Percentiles rank a stretch among this genome's conserved stretches.
These are phyloP conservation scores for Phaseolus lunatus DNA, from an alignment of 306 rosid genomes.

Conservation along the genomic window DNA sequence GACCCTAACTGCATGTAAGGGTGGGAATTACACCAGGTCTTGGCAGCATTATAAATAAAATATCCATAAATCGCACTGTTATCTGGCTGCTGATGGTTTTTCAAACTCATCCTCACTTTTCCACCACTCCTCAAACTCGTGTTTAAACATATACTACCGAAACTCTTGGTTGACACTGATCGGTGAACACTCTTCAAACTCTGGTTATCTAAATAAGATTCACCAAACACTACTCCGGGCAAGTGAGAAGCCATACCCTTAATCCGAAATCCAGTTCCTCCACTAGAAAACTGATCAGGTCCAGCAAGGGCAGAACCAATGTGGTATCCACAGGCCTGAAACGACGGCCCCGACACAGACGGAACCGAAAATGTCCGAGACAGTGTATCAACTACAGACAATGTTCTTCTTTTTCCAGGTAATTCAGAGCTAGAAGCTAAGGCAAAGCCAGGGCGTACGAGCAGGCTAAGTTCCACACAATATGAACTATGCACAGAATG, in stretches of 20 bases:
- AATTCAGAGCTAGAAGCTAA: constrained; percentile 62
- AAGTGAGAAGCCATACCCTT: constrained; percentile 71
- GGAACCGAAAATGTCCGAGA: constrained; percentile 78
- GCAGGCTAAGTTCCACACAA: constrained; percentile 49
- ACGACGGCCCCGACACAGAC: constrained; percentile 71
- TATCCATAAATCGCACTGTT: constrained; percentile 65
- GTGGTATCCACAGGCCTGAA: constrained; percentile 76
- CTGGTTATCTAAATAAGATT: constrained; percentile 45
- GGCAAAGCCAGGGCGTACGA: constrained; percentile 53
- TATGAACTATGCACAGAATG: constrained; percentile 55
- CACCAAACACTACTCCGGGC: constrained; percentile 59
- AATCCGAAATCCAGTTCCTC: constrained; percentile 45
- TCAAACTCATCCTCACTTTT: constrained; percentile 75
- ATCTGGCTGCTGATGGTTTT: constrained; percentile 62
- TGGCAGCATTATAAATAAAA: constrained; percentile 62
- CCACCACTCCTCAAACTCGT: constrained; percentile 51
- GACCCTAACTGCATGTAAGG: constrained; percentile 52
- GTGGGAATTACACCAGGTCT: constrained; percentile 56
- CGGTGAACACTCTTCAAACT: constrained; percentile 44
- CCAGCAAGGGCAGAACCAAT: constrained; percentile 59
- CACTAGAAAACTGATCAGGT: constrained; percentile 47
- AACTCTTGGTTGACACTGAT: constrained; percentile 39
- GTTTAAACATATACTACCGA: constrained; percentile 40
- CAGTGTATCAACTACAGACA: constrained; percentile 73
- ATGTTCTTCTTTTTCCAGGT: constrained; percentile 53